Evolutionary conservation across 2,329 filamentous ascomycete species (phyloP).

Genomic region (Juglanconis sp.): DNA sequence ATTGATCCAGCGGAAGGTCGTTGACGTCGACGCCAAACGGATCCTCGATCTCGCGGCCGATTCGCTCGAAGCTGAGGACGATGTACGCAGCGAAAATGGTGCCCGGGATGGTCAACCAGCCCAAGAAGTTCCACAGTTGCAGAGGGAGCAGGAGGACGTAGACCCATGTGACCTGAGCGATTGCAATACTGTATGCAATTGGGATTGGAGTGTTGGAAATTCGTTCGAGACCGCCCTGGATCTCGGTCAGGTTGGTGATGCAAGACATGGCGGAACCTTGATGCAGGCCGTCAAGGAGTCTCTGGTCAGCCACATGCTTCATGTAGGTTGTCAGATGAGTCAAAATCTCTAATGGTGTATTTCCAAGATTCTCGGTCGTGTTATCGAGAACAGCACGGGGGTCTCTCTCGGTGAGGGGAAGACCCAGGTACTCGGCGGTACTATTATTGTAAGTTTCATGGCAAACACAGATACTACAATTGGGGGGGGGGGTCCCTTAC

Average conservation of each 20-base stretch:
- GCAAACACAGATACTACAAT: neutral
- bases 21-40: slow-evolving; percentile 5
- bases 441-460: neutral
- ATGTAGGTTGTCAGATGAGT: slow-evolving; percentile 67
- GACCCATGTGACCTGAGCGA: slow-evolving; percentile 82
- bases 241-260: slow-evolving; percentile 59
- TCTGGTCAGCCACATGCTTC: slow-evolving; percentile 55
- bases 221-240: slow-evolving; percentile 69
- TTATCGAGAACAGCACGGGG: slow-evolving; percentile 75
- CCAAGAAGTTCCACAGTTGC: slow-evolving; percentile 64
- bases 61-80: slow-evolving; percentile 64
- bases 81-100: slow-evolving; percentile 73
- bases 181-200: slow-evolving; percentile 78
- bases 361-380: slow-evolving; percentile 69
- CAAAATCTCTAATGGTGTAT: slow-evolving; percentile 79
- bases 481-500: neutral
- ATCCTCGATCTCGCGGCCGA: slow-evolving; percentile 8
- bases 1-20: neutral
- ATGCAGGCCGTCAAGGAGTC: slow-evolving; percentile 54
- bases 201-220: slow-evolving; percentile 80
- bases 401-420: slow-evolving; percentile 75
- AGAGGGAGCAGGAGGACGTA: slow-evolving; percentile 80
- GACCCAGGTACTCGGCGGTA: slow-evolving; percentile 67
- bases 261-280: slow-evolving; percentile 48
- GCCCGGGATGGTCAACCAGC: slow-evolving; percentile 76